phyloP scores from a whole-genome alignment of 1,139 yeast species.

The Suhomyces terraborum region DNA sequence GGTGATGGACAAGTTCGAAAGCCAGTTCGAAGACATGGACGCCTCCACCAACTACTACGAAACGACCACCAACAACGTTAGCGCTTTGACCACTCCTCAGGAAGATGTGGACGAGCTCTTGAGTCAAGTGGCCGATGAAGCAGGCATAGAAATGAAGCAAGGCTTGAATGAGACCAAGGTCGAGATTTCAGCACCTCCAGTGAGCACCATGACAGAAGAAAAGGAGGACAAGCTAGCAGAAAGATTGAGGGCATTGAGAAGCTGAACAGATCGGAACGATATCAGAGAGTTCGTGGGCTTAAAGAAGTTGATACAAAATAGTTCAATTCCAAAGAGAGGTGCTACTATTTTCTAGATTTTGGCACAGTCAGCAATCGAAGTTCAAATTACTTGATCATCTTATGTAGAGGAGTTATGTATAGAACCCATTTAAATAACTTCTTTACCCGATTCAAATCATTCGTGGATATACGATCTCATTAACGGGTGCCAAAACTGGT shows the following conservation, averaged over 20 bases:
- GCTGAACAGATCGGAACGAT: conserved; percentile 7
- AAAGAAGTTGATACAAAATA: too few relatives aligned
- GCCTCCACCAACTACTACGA: conserved; percentile 94
- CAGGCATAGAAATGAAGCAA: conserved; percentile 91
- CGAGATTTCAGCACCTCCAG: conserved; percentile 44
- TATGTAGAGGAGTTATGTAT: too few relatives aligned
- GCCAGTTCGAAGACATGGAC: conserved; percentile 94
- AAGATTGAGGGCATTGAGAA: conserved; percentile 73
- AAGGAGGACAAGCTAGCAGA: conserved; percentile 89
- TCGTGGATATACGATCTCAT: not conserved
- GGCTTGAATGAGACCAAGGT: conserved; percentile 62
- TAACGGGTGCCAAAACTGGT: not conserved
- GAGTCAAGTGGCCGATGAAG: conserved; percentile 96
- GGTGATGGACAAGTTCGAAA: conserved; percentile 97
- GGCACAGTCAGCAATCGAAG: too few relatives aligned
- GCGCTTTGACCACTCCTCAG: conserved; percentile 88
- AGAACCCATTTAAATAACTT: not conserved
- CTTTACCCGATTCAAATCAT: not conserved
- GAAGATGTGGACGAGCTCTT: conserved; percentile 92
- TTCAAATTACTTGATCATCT: too few relatives aligned
- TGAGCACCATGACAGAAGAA: conserved; percentile 55
- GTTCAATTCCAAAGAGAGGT: too few relatives aligned
- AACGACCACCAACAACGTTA: conserved; percentile 82
- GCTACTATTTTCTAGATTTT: too few relatives aligned
- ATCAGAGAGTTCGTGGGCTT: not conserved